phyloP scores from a whole-genome alignment of 75 land plant species.

The Cupressus sempervirens region DNA sequence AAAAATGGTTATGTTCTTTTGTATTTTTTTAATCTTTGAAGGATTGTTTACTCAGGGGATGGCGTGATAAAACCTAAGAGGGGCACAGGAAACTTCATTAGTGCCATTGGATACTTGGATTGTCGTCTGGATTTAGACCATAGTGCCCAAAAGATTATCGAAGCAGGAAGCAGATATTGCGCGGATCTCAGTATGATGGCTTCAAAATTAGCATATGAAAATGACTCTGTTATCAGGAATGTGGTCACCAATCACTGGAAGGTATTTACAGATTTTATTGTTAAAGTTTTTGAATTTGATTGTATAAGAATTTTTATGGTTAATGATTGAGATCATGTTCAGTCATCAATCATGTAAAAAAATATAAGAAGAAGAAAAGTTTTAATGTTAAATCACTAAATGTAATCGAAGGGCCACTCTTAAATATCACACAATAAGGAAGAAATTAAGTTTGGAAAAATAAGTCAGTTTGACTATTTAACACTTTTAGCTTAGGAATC shows the following conservation, averaged over 20 bases:
- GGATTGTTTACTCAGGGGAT: neutral
- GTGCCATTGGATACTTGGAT: slow-evolving; percentile 23
- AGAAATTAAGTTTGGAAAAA: too few relatives aligned
- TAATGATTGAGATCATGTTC: too few relatives aligned
- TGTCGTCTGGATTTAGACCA: slow-evolving; percentile 11
- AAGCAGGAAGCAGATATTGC: slow-evolving; percentile 7
- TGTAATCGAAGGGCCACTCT: too few relatives aligned
- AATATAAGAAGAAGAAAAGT: too few relatives aligned
- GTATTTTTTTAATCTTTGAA: neutral
- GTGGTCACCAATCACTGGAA: slow-evolving; percentile 32
- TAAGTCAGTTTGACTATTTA: too few relatives aligned
- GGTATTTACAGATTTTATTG: slow-evolving; percentile 11
- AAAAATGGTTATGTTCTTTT: too few relatives aligned
- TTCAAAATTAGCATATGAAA: slow-evolving; percentile 47
- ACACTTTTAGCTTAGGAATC: too few relatives aligned
- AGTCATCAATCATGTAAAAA: too few relatives aligned
- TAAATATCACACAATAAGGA: too few relatives aligned
- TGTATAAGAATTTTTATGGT: too few relatives aligned
- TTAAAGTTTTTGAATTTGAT: neutral
- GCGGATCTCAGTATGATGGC: slow-evolving; percentile 38
- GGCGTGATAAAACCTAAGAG: slow-evolving; percentile 10
- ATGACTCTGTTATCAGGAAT: slow-evolving; percentile 16
- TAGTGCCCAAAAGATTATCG: neutral
- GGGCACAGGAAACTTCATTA: slow-evolving; percentile 13
- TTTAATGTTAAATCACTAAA: too few relatives aligned